Evolutionary conservation across 2,329 filamentous ascomycete genomes (phyloP), one percentile per base, ranked within the genome.

Genomic region (Monosporascus sp.): DNA sequence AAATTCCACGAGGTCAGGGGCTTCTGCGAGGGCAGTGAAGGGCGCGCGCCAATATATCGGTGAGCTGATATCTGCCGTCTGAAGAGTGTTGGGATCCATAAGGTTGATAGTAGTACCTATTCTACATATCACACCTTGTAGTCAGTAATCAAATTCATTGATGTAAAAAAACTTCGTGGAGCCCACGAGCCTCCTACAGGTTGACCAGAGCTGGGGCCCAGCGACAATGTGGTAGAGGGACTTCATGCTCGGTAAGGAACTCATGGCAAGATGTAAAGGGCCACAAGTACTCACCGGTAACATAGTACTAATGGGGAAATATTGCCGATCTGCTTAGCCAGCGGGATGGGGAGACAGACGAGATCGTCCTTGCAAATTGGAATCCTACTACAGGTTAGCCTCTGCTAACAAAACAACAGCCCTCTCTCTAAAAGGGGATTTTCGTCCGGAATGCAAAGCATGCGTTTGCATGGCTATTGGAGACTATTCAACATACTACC

Each of bases 361-460:
- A 99, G 77, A 67, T 99, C 94, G 64, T 99, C 94, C 72, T 97
- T 96, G 78, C 94, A 97, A 49, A 99, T 91, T 1, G 94, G 94
- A 25, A 97, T 87, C 24, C 43, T 46, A n/a, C n/a, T 15, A 25
- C n/a, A 25, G 15, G 43, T 46, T n/a, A 46, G 43, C 25, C 24
- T 46, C 17, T 25, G 5, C 6, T 2, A 6, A 3, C 31, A 25
- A n/a, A 43, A 20, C 22, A 14, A 24, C 22, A n/a, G 3, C 14
- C 25, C n/a, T 25, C 22, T 14, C 5, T 25, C 17, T 8, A 18
- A 27, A 7, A 5, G 2, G 6, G 6, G 5, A 2, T 15, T 44
- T 17, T 20, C 3, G 3, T 46, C 8, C 11, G n/a, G 22, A 11
- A n/a, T 9, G 20, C 24, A 20, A 27, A 22, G 22, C 14, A 31